These are phyloP conservation scores for Achaetomiella virescens DNA, from an alignment of 495 filamentous ascomycete species.

Conservation along the genomic window DNA sequence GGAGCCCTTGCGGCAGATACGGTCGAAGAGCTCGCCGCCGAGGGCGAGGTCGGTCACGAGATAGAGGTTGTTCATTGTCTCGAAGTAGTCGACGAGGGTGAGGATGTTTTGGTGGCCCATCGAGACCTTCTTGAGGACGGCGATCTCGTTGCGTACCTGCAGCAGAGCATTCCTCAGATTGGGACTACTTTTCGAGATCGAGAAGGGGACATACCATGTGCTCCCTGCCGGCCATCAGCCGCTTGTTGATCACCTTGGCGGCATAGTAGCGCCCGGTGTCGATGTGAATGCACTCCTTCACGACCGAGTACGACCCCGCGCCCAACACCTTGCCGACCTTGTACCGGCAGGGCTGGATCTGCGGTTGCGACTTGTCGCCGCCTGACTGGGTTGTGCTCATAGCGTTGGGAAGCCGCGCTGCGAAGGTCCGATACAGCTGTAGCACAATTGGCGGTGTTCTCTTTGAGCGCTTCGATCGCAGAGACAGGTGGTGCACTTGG, in stretches of 20 bases:
- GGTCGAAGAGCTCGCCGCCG: slow-evolving; percentile 94
- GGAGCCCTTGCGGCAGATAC: slow-evolving; percentile 94
- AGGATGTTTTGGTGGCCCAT: slow-evolving; percentile 98
- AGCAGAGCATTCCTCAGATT: neutral
- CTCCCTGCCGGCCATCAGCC: slow-evolving; percentile 93
- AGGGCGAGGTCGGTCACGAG: slow-evolving; percentile 95
- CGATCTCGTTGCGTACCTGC: slow-evolving; percentile 96
- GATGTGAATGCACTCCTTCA: slow-evolving; percentile 99
- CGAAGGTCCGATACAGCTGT: neutral
- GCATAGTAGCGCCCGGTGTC: slow-evolving; percentile 98
- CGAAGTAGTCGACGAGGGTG: slow-evolving; percentile 97
- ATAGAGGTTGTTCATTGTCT: slow-evolving; percentile 99
- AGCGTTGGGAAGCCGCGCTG: neutral
- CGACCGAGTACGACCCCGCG: slow-evolving; percentile 93
- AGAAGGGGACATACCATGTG: slow-evolving; percentile 71
- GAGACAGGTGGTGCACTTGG: too few species aligned
- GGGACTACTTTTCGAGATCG: neutral
- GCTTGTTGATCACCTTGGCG: slow-evolving; percentile 98
- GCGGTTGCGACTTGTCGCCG: slow-evolving; percentile 31
- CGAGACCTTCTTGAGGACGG: slow-evolving; percentile 89
- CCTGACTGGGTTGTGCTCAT: slow-evolving; percentile 31
- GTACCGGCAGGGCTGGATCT: slow-evolving; percentile 64
- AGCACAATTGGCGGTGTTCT: too few species aligned
- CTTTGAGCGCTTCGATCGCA: too few species aligned
- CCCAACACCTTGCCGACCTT: slow-evolving; percentile 98